Evolutionary conservation across 2,329 filamentous ascomycete genomes (phyloP).

Genomic region (Teratosphaeria destructans): DNA sequence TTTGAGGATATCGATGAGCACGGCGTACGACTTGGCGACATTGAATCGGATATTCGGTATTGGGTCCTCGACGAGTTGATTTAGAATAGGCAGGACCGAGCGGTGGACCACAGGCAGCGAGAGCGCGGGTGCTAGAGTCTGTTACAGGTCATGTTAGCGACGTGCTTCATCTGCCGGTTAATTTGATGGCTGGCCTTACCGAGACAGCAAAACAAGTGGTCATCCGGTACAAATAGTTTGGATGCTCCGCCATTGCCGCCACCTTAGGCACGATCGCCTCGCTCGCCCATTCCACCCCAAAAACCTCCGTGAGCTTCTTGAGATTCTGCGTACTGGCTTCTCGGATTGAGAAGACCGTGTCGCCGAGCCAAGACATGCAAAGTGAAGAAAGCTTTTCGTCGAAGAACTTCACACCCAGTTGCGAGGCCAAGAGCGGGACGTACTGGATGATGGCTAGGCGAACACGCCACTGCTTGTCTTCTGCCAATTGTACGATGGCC

Average conservation of each 20-base stretch:
- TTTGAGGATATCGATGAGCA: slow-evolving; percentile 83
- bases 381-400: slow-evolving; percentile 91
- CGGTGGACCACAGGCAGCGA: slow-evolving; percentile 86
- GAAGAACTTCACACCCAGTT: slow-evolving; percentile 94
- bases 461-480: slow-evolving; percentile 99
- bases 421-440: slow-evolving; percentile 88
- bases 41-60: slow-evolving; percentile 99
- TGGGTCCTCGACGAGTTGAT: slow-evolving; percentile 84
- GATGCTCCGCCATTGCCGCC: slow-evolving; percentile 94
- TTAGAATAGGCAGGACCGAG: slow-evolving; percentile 90
- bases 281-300: slow-evolving; percentile 94
- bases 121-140: slow-evolving; percentile 91
- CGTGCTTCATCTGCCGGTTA: background rate
- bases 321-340: slow-evolving; percentile 96
- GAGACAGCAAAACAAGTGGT: slow-evolving; percentile 99
- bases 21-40: slow-evolving; percentile 91
- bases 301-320: slow-evolving; percentile 97
- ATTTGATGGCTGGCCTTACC: slow-evolving; percentile 46
- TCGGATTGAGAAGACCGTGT: slow-evolving; percentile 96
- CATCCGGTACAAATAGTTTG: slow-evolving; percentile 99
- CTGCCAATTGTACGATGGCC: slow-evolving; percentile 91
- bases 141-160: slow-evolving; percentile 3
- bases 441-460: slow-evolving; percentile 98
- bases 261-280: slow-evolving; percentile 97
- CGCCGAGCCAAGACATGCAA: slow-evolving; percentile 97